Evolutionary conservation across 352 stramenopile species (phyloP).

Genomic region (Phytophthora nicotianae): DNA sequence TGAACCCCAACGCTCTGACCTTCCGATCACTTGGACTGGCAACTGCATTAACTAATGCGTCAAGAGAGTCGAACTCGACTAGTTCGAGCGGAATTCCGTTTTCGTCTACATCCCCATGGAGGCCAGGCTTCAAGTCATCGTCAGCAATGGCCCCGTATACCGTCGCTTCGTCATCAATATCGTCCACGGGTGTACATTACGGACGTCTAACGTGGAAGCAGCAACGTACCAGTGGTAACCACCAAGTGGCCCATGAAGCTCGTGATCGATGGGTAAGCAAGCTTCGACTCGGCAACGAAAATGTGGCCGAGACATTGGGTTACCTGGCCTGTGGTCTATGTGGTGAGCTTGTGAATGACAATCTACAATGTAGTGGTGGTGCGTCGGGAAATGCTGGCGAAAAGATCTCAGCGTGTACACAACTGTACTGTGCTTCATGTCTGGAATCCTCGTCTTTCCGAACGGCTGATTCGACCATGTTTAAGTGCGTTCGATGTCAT

Average conservation of each 20-base stretch:
- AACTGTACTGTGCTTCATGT: constrained; percentile 77
- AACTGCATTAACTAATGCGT: constrained; percentile 12
- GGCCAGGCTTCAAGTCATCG: constrained; percentile 18
- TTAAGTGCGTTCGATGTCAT: constrained; percentile 66
- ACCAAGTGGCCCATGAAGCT: constrained; percentile 33
- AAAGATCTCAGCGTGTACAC: constrained; percentile 43
- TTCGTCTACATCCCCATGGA: constrained; percentile 30
- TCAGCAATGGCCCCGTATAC: constrained; percentile 16
- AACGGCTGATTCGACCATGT: constrained; percentile 24
- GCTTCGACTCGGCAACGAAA: constrained; percentile 42
- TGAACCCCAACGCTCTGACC: constrained; percentile 27
- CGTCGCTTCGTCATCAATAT: constrained; percentile 13
- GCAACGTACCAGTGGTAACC: constrained; percentile 24
- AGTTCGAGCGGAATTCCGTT: constrained; percentile 17
- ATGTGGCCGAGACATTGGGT: constrained; percentile 52
- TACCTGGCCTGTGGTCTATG: constrained; percentile 76
- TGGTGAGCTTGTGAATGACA: constrained; percentile 76
- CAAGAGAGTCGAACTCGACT: constrained; percentile 8
- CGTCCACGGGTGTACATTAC: constrained; percentile 29
- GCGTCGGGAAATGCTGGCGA: constrained; percentile 11
- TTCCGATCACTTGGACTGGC: constrained; percentile 27
- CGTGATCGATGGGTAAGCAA: constrained; percentile 53
- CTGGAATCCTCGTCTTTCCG: constrained; percentile 40
- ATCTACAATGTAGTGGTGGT: constrained; percentile 61
- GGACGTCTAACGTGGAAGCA: constrained; percentile 55